A percentile compares a stretch with the other conserved stretches of the same genome.
phyloP scores from a whole-genome alignment of 257 asterid genomes.

The Linderniella brevidens region DNA sequence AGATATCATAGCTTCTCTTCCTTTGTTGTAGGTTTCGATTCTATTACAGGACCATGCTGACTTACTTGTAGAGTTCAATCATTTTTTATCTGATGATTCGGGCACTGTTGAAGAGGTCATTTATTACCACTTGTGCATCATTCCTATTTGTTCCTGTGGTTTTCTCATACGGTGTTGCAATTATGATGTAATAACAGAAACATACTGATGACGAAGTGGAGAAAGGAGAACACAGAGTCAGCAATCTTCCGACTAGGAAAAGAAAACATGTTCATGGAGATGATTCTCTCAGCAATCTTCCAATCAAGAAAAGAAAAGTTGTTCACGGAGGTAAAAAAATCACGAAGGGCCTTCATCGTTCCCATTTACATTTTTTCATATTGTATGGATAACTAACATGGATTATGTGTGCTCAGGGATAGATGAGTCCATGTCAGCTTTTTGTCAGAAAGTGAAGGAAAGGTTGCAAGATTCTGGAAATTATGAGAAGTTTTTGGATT shows the following conservation, averaged over 20 bases:
- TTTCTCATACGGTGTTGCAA: too few species aligned
- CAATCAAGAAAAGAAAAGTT: too few species aligned
- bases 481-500: constrained; percentile 23
- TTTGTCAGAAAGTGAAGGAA: constrained; percentile 26
- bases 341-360: background rate
- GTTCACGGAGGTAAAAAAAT: too few species aligned
- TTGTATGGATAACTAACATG: background rate
- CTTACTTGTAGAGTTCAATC: constrained; percentile 62
- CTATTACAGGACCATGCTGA: constrained; percentile 48
- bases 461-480: constrained; percentile 16
- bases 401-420: constrained; percentile 15
- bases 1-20: constrained; percentile 4
- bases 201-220: too few species aligned
- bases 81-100: constrained; percentile 44
- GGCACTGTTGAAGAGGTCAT: constrained; percentile 25
- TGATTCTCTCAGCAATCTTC: too few species aligned
- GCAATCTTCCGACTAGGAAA: too few species aligned
- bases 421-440: constrained; percentile 16
- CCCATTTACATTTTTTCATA: background rate
- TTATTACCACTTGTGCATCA: too few species aligned
- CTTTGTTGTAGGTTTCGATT: constrained; percentile 35
- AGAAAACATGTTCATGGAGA: too few species aligned
- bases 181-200: too few species aligned
- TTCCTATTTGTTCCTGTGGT: too few species aligned
- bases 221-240: too few species aligned